Base-by-base conservation (phyloP, 73 alveolate species). In the Uronychia setigera region DNA sequence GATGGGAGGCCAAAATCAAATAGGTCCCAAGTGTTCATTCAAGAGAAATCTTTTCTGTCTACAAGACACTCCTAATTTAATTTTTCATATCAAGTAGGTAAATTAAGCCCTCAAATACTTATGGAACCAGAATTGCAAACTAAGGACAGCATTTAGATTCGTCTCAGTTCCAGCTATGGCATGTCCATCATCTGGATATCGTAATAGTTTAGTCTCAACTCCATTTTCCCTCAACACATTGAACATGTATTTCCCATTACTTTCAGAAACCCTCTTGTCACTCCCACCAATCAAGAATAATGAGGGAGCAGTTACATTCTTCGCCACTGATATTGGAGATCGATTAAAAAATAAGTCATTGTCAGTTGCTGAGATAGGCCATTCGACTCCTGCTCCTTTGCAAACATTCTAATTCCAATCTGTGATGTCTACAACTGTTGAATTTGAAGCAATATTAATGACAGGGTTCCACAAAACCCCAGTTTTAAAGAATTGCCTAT, bases 181-280 rank as follows among this genome's bases (percentile, higher is more conserved):
- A 78, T 92, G 96, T 1, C 93, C 93, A 11, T 91, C 90, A 9
- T 87, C 92, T 29, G 91, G 94, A 74, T 92, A 92, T 77, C 30
- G 75, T 28, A 77, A 29, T 86, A 92, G 80, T 60, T 83, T 60
- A 30, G 81, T 46, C 60, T 87, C 88, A n/a, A 82, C 86, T 13
- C 94, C 94, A 28, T 35, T 31, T 0, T 32, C 80, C 46, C 78
- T 92, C 32, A 92, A 78, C 0, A 81, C 46, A 30, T 87, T 83
- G 78, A 75, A 83, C 80, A 75, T 76, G 59, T 88, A 80, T 74
- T 32, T 31, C 30, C 87, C 84, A 35, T 90, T 60, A 58, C 33
- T 34, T 29, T 88, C 85, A 0, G 93, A 90, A 1, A 87, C 94
- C 77, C 96, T 74, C 82, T 59, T 80, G 77, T 92, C 96, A 0